Conservation (phyloP, 257 asterid genomes). For the Thymus mandschuricus region DNA sequence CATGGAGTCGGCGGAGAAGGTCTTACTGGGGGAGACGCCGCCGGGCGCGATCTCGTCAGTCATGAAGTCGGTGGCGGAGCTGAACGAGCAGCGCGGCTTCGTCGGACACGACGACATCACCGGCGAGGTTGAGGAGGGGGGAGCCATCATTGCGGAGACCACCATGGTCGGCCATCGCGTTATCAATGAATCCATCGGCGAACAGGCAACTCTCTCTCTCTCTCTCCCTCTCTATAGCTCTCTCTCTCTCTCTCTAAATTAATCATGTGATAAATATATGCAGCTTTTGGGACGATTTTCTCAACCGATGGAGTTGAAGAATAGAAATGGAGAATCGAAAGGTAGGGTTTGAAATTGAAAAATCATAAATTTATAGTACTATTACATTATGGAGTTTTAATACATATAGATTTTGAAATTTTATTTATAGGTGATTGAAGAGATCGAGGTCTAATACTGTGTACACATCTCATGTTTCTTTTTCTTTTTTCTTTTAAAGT, state of each 20-base stretch:
- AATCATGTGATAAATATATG: too few species aligned
- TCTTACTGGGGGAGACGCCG: constrained; percentile 40
- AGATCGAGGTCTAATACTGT: too few species aligned
- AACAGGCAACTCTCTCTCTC: not conserved
- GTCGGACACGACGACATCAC: constrained; percentile 38
- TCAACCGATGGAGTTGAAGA: not conserved
- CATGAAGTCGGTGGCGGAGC: constrained; percentile 53
- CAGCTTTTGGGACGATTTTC: constrained; percentile 21
- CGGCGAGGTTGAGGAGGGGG: constrained; percentile 24
- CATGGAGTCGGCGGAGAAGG: constrained; percentile 49
- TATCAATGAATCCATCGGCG: constrained; percentile 41
- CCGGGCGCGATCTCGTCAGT: constrained; percentile 49
- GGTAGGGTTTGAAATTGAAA: too few species aligned
- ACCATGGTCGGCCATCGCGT: constrained; percentile 39
- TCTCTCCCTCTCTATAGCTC: not conserved
- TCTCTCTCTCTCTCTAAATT: not conserved
- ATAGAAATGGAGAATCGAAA: too few species aligned
- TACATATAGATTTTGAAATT: too few species aligned
- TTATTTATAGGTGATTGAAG: too few species aligned
- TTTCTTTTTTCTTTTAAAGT: too few species aligned
- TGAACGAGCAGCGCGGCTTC: constrained; percentile 38
- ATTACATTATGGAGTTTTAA: too few species aligned
- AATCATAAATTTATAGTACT: too few species aligned
- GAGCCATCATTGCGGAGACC: constrained; percentile 36
- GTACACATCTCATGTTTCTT: too few species aligned